phyloP scores from a whole-genome alignment of 108 stramenopile genomes.

The Nitzschia sp. region DNA sequence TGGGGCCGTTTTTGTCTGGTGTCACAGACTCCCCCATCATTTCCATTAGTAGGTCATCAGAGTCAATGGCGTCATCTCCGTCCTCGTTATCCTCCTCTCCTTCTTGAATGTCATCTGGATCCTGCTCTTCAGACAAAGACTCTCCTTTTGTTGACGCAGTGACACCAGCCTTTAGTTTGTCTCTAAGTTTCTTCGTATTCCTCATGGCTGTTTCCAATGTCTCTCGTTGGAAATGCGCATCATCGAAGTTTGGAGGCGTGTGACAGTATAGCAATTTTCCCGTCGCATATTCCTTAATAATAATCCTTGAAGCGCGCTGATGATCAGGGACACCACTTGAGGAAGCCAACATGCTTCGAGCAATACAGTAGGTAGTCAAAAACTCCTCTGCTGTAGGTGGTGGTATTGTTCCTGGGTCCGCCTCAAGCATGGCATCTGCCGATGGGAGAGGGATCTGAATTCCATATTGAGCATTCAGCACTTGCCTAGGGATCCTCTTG shows the following conservation, averaged over 20 bases:
- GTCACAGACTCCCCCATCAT: slow-evolving; percentile 7
- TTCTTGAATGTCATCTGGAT: slow-evolving; percentile 20
- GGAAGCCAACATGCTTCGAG: slow-evolving; percentile 85
- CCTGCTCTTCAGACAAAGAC: background rate
- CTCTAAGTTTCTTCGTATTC: slow-evolving; percentile 66
- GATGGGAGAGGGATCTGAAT: slow-evolving; percentile 80
- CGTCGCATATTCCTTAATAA: slow-evolving; percentile 94
- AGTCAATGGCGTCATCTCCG: slow-evolving; percentile 24
- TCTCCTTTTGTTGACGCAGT: background rate
- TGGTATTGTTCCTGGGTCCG: slow-evolving; percentile 38
- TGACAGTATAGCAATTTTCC: slow-evolving; percentile 94
- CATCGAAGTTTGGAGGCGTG: slow-evolving; percentile 73
- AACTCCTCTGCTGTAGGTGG: slow-evolving; percentile 83
- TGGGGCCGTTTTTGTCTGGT: slow-evolving; percentile 33
- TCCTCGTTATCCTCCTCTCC: slow-evolving; percentile 41
- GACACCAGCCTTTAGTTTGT: slow-evolving; percentile 33
- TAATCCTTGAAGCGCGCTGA: slow-evolving; percentile 85
- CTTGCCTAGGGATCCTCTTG: slow-evolving; percentile 85
- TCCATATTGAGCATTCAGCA: slow-evolving; percentile 89
- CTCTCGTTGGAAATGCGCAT: slow-evolving; percentile 57
- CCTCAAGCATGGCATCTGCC: slow-evolving; percentile 56
- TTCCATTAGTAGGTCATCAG: slow-evolving; percentile 51
- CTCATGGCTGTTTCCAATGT: slow-evolving; percentile 63
- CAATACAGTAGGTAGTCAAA: slow-evolving; percentile 87
- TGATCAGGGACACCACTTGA: slow-evolving; percentile 92